Percentiles rank a stretch among this genome's conserved stretches.
Conservation (phyloP, 2,329 filamentous ascomycete species). For the Cladophialophora psammophila region DNA sequence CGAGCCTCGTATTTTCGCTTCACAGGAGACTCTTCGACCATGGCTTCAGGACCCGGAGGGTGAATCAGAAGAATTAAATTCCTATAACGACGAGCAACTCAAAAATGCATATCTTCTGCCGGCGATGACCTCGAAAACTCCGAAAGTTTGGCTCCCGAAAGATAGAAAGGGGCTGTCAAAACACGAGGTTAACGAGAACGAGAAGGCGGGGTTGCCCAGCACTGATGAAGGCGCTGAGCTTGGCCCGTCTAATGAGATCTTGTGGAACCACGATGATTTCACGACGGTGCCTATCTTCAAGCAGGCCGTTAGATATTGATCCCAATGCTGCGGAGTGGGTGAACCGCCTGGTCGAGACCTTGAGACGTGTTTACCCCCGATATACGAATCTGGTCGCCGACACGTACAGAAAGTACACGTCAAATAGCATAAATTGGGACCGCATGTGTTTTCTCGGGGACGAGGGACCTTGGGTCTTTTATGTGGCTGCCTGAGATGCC, state of each 20-base stretch:
- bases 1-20: slow-evolving; percentile 38
- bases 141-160: slow-evolving; percentile 80
- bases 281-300: slow-evolving; percentile 41
- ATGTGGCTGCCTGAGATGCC: neutral
- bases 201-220: slow-evolving; percentile 73
- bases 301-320: slow-evolving; percentile 34
- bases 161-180: slow-evolving; percentile 76
- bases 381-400: neutral
- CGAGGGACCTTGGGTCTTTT: neutral
- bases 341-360: neutral
- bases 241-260: slow-evolving; percentile 70
- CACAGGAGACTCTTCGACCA: slow-evolving; percentile 35
- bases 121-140: slow-evolving; percentile 67
- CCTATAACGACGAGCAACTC: slow-evolving; percentile 69
- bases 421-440: neutral
- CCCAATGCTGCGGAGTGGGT: neutral
- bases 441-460: neutral
- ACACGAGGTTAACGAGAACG: slow-evolving; percentile 82
- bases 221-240: slow-evolving; percentile 78
- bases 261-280: slow-evolving; percentile 63
- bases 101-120: slow-evolving; percentile 77
- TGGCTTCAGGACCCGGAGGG: slow-evolving; percentile 53
- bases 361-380: neutral
- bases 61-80: slow-evolving; percentile 74
- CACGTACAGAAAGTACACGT: neutral